Base-by-base conservation (phyloP, 106 monocot genomes). In the Platanthera zijinensis region DNA sequence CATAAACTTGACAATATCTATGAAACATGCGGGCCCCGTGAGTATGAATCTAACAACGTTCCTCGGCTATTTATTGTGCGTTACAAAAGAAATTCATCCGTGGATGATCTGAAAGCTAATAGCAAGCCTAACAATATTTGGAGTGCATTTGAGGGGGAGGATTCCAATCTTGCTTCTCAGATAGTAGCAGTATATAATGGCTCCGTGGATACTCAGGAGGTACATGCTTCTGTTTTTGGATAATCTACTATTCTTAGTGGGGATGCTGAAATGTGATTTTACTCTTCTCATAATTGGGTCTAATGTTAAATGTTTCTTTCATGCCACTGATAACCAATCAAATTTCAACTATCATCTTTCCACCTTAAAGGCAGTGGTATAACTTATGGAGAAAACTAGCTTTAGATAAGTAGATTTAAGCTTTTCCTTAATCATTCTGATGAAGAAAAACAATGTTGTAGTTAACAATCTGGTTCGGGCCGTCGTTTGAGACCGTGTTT, bases 141-240 rank as follows among this genome's bases (percentile, higher is more conserved):
- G 91, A 76, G 86, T 61, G 49, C 70, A 78, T 76, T 84, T n/a
- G 77, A 81, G 69, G 84, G 85, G 68, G 84, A 84, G 71, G 83
- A 93, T 80, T 50, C 15, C 10, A 84, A 86, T 71, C 62, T 83
- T 57, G 97, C 97, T 71, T 89, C 91, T 39, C 97, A 94, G 77
- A 83, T 99, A 74, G 94, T 94, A 53, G 97, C 97, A 13, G 85
- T 76, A 53, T 99, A 92, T 79, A 90, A 92, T 77, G 97, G 94
- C 51, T 84, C 94, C 19, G 81, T 88, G n/a, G 86, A 91, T 28
- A 73, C 83, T 63, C 80, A 89, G 69, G 94, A 99, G 94, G 97
- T 99, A 78, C 71, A 49, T 8, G 10, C 47, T 74, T 76, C 69
- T 78, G 5, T 50, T 30, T 79, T 77, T 74, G 5, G 48, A 15